Evolutionary conservation across 345 rosid species (phyloP), one percentile per base, ranked within the genome.

Genomic region (Gossypium ekmanianum): DNA sequence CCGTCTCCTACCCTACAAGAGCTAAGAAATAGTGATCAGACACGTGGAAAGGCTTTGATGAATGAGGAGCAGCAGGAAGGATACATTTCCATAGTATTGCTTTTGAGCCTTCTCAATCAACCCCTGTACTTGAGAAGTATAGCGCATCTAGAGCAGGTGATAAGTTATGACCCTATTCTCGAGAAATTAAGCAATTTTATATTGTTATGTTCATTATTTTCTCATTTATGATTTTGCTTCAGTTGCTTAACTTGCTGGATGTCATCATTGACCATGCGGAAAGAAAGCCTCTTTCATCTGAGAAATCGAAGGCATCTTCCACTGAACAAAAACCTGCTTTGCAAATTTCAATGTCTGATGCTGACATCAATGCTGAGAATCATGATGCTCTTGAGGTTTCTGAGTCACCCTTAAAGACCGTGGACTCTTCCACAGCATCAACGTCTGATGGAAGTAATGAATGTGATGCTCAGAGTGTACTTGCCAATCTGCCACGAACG

Each of bases 111-210:
- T 84, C 83, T 94, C 84, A 94, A 87, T 80, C 97, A 92, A 79
- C 94, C 98, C 65, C 92, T 94, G 54, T 94, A 94, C 80, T 75
- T 88, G 83, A 91, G 98, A 87, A 94, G 98, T 71, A 79, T 94
- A 73, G 95, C 97, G 63, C 98, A 94, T 85, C 97, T 94, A 73
- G 98, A 94, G 81, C 98, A 91, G 98, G 98, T 92, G 76, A 76
- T 39, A 18, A n/a, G 97, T 91, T 68, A 75, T 45, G 18, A 13
- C 54, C 9, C n/a, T 34, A 20, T 68, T 50, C 6, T 9, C 5
- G 9, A 14, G 57, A 34, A 22, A 66, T 61, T 41, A 9, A 20
- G 14, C 58, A 65, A 66, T 69, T 48, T 41, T 69, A 48, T 34
- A 64, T 64, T 56, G 66, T 4, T 71, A 18, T 27, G 11, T 71